phyloP scores from a whole-genome alignment of 257 asterid species.

The Nicotiana sylvestris region DNA sequence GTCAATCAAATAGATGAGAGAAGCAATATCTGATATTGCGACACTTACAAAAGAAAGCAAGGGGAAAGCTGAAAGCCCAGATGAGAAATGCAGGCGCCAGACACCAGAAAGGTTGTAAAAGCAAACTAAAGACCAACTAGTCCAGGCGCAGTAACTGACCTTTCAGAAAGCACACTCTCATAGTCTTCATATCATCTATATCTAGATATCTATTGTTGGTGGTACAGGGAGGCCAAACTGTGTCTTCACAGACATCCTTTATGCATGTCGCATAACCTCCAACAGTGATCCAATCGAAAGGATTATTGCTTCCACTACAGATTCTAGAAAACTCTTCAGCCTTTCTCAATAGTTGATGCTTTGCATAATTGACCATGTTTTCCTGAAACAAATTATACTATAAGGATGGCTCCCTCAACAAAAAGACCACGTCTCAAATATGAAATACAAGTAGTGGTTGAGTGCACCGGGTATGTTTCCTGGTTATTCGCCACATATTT shows the following conservation, averaged over 20 bases:
- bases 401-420: background rate
- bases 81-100: slow-evolving; percentile 2
- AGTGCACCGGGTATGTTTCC: background rate
- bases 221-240: slow-evolving; percentile 12
- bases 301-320: background rate
- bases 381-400: background rate
- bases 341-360: slow-evolving; percentile 7
- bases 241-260: slow-evolving; percentile 6
- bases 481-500: background rate
- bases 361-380: slow-evolving; percentile 7
- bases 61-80: background rate
- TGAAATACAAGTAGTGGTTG: background rate
- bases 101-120: background rate
- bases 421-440: background rate
- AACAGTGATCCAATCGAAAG: slow-evolving; percentile 3
- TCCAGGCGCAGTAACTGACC: background rate
- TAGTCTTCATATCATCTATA: slow-evolving; percentile 2
- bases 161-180: slow-evolving; percentile 8
- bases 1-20: background rate
- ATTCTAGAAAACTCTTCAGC: slow-evolving; percentile 6
- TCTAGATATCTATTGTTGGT: slow-evolving; percentile 7
- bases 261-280: slow-evolving; percentile 8
- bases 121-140: background rate
- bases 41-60: background rate
- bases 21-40: background rate